Conservation (phyloP, 306 rosid species). For the Pueraria montana region DNA sequence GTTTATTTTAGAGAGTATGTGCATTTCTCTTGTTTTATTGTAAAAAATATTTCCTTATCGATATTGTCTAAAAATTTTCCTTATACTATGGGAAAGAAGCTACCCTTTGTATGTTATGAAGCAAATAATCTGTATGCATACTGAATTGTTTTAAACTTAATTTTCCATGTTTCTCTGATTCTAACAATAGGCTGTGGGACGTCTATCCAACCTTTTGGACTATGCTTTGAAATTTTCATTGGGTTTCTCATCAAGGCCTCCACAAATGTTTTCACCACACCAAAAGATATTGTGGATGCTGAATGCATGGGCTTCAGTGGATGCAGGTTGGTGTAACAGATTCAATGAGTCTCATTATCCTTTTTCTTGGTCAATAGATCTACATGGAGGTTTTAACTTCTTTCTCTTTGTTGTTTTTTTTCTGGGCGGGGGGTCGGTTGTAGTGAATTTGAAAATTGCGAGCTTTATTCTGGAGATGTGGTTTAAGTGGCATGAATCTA, state of each 20-base stretch:
- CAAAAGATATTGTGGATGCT: conserved; percentile 77
- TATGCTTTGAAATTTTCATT: conserved; percentile 69
- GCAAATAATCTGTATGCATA: not conserved
- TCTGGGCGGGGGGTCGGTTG: conserved; percentile 15
- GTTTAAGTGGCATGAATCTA: conserved; percentile 93
- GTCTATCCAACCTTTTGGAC: conserved; percentile 58
- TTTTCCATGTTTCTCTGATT: conserved; percentile 41
- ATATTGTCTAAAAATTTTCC: not conserved
- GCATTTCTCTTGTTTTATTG: too few relatives aligned
- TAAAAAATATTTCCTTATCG: not conserved
- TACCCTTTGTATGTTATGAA: not conserved
- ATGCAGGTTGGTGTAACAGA: conserved; percentile 65
- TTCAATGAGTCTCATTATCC: not conserved
- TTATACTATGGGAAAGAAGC: not conserved
- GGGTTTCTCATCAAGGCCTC: conserved; percentile 84
- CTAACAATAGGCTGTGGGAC: conserved; percentile 50
- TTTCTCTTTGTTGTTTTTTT: not conserved
- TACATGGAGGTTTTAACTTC: conserved; percentile 7
- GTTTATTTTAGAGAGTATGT: too few relatives aligned
- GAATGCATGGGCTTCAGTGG: conserved; percentile 65
- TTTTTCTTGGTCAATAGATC: conserved; percentile 21
- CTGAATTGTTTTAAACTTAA: conserved; percentile 23
- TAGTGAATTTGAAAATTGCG: conserved; percentile 65
- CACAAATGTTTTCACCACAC: conserved; percentile 87
- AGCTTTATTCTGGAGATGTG: conserved; percentile 86